Evolutionary conservation across 805 yeast genomes (phyloP).

Genomic region (Kuraishia ogatae): DNA sequence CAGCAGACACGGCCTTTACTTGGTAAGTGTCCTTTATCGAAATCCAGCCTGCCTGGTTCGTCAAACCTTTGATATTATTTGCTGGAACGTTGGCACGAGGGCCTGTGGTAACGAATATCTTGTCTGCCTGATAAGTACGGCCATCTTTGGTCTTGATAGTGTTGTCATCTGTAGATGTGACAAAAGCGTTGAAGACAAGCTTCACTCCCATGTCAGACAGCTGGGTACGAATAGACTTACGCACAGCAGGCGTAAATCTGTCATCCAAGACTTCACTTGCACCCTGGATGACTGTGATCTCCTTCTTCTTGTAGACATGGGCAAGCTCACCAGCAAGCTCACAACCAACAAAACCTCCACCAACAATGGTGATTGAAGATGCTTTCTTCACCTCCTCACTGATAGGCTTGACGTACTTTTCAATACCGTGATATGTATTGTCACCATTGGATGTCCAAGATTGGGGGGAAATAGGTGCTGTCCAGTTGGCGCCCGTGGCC

Average conservation of each 20-base stretch:
- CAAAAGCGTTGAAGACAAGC: conserved; percentile 8
- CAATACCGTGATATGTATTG: not conserved
- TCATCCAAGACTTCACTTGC: conserved; percentile 6
- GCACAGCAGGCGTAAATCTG: conserved; percentile 1
- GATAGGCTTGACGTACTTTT: conserved; percentile 8
- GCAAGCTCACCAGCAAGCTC: conserved; percentile 25
- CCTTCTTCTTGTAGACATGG: conserved; percentile 13
- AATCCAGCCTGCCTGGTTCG: conserved; percentile 7
- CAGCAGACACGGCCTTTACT: conserved; percentile 11
- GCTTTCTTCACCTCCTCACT: conserved; percentile 12
- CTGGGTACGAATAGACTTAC: conserved; percentile 1
- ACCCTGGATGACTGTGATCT: conserved; percentile 16
- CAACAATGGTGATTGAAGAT: conserved; percentile 19
- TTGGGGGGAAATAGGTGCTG: conserved; percentile 14
- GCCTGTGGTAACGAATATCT: conserved; percentile 8
- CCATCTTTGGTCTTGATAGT: not conserved
- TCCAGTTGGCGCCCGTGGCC: conserved; percentile 23
- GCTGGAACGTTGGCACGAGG: conserved; percentile 2
- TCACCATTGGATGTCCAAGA: conserved; percentile 2
- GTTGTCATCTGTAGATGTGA: conserved; percentile 1
- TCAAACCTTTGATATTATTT: conserved; percentile 1
- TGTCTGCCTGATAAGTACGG: conserved; percentile 9
- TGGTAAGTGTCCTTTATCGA: conserved; percentile 1
- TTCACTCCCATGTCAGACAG: conserved; percentile 9
- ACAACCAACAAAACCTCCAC: conserved; percentile 23